These are phyloP conservation scores for Phytophthora vignae DNA, from an alignment of 352 stramenopile genomes.

Conservation along the genomic window DNA sequence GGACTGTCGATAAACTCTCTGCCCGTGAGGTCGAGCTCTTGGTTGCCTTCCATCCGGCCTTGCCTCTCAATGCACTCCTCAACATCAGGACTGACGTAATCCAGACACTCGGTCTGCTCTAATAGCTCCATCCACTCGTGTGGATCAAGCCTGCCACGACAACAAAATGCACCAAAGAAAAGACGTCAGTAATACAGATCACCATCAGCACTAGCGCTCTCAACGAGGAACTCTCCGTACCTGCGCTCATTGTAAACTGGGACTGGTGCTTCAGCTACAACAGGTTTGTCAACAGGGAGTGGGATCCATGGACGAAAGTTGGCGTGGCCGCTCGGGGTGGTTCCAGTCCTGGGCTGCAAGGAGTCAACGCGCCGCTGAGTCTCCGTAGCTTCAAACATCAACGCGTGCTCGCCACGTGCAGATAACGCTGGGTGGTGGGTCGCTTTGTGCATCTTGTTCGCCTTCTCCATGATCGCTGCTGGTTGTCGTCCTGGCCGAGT, in stretches of 20 bases:
- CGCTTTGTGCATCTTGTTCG: neutral
- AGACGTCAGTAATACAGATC: neutral
- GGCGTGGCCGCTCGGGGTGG: slow-evolving; percentile 35
- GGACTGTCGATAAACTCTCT: slow-evolving; percentile 74
- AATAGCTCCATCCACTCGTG: slow-evolving; percentile 73
- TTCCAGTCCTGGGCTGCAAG: slow-evolving; percentile 30
- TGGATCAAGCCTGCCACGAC: slow-evolving; percentile 29
- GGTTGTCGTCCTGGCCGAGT: neutral
- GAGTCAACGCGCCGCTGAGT: slow-evolving; percentile 17
- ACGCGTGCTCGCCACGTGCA: slow-evolving; percentile 13
- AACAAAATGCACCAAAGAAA: neutral
- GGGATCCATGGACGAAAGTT: slow-evolving; percentile 26
- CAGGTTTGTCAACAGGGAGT: slow-evolving; percentile 20
- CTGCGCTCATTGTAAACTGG: slow-evolving; percentile 26
- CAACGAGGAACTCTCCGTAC: slow-evolving; percentile 16
- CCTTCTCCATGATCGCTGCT: slow-evolving; percentile 20
- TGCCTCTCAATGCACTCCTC: slow-evolving; percentile 49
- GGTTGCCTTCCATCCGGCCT: slow-evolving; percentile 47
- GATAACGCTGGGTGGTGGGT: slow-evolving; percentile 1
- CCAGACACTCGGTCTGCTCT: slow-evolving; percentile 40
- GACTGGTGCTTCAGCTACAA: slow-evolving; percentile 21
- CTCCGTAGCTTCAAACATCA: slow-evolving; percentile 12
- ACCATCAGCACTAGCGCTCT: neutral
- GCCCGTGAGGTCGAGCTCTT: slow-evolving; percentile 73
- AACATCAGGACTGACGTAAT: slow-evolving; percentile 81